Percentiles rank a stretch among this genome's conserved stretches.
phyloP scores from a whole-genome alignment of 371 early-diverging fungal genomes.

The Funneliformis caledonium region DNA sequence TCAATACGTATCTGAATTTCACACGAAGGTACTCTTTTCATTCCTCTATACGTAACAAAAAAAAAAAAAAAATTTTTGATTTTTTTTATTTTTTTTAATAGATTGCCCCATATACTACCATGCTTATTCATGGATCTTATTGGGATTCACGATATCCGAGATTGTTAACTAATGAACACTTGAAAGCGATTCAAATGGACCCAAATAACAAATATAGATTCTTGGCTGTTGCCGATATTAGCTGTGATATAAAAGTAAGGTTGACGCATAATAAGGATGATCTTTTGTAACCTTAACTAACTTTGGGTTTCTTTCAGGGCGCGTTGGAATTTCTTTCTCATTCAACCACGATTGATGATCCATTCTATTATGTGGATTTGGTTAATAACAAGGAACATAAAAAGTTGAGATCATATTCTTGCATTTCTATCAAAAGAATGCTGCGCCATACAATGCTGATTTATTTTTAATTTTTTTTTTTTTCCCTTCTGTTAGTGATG shows the following conservation, averaged over 20 bases:
- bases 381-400: constrained; percentile 71
- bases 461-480: neutral
- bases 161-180: constrained; percentile 82
- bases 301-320: constrained; percentile 55
- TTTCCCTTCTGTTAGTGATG: constrained; percentile 55
- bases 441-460: neutral
- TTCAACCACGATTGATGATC: constrained; percentile 86
- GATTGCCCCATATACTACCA: constrained; percentile 89
- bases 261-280: neutral
- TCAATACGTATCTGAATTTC: constrained; percentile 83
- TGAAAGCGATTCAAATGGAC: constrained; percentile 64
- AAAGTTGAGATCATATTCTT: constrained; percentile 52
- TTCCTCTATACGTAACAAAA: neutral
- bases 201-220: constrained; percentile 64
- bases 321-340: constrained; percentile 92
- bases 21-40: constrained; percentile 63
- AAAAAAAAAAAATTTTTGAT: neutral
- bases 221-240: constrained; percentile 90
- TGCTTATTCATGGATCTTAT: constrained; percentile 94
- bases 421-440: constrained; percentile 3
- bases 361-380: constrained; percentile 93
- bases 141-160: constrained; percentile 93
- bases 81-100: constrained; percentile 33
- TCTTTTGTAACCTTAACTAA: neutral
- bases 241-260: constrained; percentile 90